Base-by-base conservation (phyloP, 108 stramenopile genomes). In the Skeletonema tropicum region DNA sequence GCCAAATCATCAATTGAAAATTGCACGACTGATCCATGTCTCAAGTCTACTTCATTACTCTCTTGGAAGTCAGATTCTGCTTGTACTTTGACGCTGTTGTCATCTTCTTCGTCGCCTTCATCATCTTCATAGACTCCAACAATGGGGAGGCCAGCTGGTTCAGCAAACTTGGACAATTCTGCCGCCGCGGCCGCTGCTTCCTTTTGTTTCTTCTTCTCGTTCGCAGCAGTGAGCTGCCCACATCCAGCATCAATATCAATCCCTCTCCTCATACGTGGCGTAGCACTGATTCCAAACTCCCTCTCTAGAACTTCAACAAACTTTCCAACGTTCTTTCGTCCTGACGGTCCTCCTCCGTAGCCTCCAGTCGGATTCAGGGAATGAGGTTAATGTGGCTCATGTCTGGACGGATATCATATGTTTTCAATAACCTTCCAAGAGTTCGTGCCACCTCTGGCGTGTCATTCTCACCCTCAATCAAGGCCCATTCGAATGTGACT, bases 191-290 rank as follows among this genome's bases (percentile, higher is more conserved):
- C 45, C 6, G 31, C 23, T 19, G 38, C 71, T 52, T 82, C 68
- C 26, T 82, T 77, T 60, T 87, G 66, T 29, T 71, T 77, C 72
- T 79, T 87, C 52, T 86, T 88, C 26, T 80, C 81, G 49, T 95
- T 83, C 25, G 92, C 84, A 19, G 88, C 68, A 12, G 78, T 98
- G 52, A 99, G 89, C 74, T 99, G 98, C 8, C 98, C 98, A 86
- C 98, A 99, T 26, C 98, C 98, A 36, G 98, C 98, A 74, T 98
- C 88, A 68, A 99, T 98, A 85, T 99, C 98, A 71, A 99, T 97
- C 14, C 98, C 98, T n/a, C 98, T 80, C 63, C 98, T 87, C 64
- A 97, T 95, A 42, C 97, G 85, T 6, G 91, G 88, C n/a, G 96
- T 96, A 32, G 89, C 85, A 38, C 83, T 58, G 21, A 96, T 75